Evolutionary conservation across 257 asterid species (phyloP).

Genomic region (Solanum raphanifolium): DNA sequence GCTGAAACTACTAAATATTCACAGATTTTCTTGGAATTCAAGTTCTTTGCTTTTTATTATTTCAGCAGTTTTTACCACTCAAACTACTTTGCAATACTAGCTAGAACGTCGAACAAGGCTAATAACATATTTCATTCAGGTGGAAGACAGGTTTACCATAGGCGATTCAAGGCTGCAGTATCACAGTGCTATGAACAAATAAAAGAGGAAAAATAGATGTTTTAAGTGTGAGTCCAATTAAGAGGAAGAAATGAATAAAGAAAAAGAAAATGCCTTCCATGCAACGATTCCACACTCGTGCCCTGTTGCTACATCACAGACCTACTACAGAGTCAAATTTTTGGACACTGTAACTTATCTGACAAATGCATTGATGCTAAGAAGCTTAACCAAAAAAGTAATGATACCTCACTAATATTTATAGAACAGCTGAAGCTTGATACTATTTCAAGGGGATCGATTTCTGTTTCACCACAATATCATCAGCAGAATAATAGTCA

Average conservation of each 20-base stretch:
- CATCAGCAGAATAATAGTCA: constrained; percentile 92
- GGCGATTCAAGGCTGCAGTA: neutral
- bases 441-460: constrained; percentile 44
- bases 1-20: neutral
- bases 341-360: neutral
- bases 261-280: neutral
- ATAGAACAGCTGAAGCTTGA: constrained; percentile 5
- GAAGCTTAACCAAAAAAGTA: neutral
- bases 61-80: neutral
- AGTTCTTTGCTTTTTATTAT: neutral
- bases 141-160: neutral
- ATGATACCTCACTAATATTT: constrained; percentile 18
- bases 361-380: neutral
- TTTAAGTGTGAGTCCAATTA: neutral
- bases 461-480: constrained; percentile 56
- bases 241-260: neutral
- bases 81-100: neutral
- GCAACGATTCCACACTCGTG: neutral
- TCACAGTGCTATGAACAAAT: neutral
- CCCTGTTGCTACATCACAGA: neutral
- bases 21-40: neutral
- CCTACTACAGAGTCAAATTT: neutral
- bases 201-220: neutral
- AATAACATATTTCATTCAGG: neutral
- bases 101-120: neutral